Evolutionary conservation across 2,329 filamentous ascomycete species (phyloP), one percentile per base, ranked within the genome.

Genomic region (Ascochyta pisi): DNA sequence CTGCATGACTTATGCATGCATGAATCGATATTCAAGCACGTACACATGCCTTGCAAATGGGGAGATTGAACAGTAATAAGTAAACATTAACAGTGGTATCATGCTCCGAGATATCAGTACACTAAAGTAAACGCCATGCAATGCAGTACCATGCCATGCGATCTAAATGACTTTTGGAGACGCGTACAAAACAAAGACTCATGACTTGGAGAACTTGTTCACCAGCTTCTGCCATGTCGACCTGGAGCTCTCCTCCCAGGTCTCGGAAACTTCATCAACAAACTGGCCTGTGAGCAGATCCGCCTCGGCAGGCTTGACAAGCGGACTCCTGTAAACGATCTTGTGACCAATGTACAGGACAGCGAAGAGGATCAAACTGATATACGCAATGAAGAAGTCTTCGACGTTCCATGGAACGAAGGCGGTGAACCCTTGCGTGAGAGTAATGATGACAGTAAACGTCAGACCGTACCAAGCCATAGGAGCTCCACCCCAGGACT

Each of bases 291-390:
- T 75, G 13, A 77, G 57, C 16, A 82, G 60, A 58, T 82, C 79
- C 9, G 78, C 78, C 15, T 80, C 76, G 5, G 58, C 57, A 3
- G 78, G 64, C 8, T 71, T 73, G 58, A 81, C 68, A 41, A 81
- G 76, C 33, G 69, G 69, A 42, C 71, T 74, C 52, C 73, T 66
- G 22, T 69, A 73, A 1, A 69, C 49, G 22, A 73, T 24, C 62
- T 76, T 94, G 78, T 89, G 88, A 3, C 81, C 84, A 12, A 84
- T 6, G 65, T 89, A 90, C 0, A 89, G 77, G 0, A 78, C 73
- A 2, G 58, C 66, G 58, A 77, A 77, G 5, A 77, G 64, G 40
- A 77, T 76, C 50, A 77, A 48, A 54, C 73, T 76, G 57, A 77
- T 63, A 57, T 77, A 77, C 1, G 70, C 67, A 39, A 77, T 73